Evolutionary conservation across 1,284 basidiomycete species (phyloP).

Genomic region (Fomitopsis palustris): DNA sequence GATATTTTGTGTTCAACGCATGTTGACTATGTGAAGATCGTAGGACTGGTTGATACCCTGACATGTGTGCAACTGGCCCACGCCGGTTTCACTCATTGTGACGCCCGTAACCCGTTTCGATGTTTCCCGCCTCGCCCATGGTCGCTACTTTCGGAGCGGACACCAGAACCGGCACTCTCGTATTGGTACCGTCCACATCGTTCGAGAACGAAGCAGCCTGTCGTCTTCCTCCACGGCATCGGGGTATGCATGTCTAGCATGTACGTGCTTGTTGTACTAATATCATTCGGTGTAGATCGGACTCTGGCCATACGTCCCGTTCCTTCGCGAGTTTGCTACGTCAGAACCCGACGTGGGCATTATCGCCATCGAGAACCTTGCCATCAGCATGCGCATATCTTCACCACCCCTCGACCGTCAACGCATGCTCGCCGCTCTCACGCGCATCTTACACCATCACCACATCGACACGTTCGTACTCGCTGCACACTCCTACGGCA

Average conservation of each 20-base stretch:
- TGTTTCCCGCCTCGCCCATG: conserved; percentile 54
- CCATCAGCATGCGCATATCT: conserved; percentile 59
- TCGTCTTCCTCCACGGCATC: conserved; percentile 64
- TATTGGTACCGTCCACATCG: conserved; percentile 64
- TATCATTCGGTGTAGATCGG: conserved; percentile 46
- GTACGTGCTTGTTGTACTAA: neutral
- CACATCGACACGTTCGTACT: conserved; percentile 41
- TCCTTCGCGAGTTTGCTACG: conserved; percentile 41
- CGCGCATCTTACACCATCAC: conserved; percentile 41
- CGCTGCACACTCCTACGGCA: conserved; percentile 62
- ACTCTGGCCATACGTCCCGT: conserved; percentile 50
- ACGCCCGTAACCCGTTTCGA: conserved; percentile 32
- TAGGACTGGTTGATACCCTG: conserved; percentile 45
- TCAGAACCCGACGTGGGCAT: conserved; percentile 48
- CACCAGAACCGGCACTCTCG: conserved; percentile 38
- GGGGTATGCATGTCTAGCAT: conserved; percentile 41
- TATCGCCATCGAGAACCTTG: conserved; percentile 54
- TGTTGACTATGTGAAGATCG: conserved; percentile 39
- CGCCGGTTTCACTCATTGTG: conserved; percentile 53
- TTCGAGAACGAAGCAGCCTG: conserved; percentile 42
- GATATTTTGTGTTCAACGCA: no score
- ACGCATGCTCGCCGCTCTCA: conserved; percentile 35
- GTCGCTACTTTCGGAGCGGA: conserved; percentile 39
- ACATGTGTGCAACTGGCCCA: conserved; percentile 36
- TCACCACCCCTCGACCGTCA: conserved; percentile 37